Percentiles rank a stretch among this genome's conserved stretches.
Conservation (phyloP, 345 rosid genomes). For the Fremontodendron californicum region DNA sequence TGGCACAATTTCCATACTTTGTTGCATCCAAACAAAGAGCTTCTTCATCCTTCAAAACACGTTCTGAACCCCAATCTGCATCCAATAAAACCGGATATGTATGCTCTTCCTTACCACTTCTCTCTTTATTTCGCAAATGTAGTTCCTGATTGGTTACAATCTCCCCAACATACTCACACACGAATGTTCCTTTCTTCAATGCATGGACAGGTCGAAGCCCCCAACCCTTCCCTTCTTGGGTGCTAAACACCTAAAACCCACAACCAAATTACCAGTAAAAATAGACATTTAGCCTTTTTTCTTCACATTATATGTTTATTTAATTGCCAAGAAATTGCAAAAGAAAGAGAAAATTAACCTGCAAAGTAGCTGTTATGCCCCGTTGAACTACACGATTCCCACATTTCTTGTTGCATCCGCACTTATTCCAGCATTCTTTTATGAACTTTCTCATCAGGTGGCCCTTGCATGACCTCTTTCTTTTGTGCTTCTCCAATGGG, state of each 20-base stretch:
- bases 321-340: constrained; percentile 19
- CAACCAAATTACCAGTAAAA: constrained; percentile 13
- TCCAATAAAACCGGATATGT: constrained; percentile 56
- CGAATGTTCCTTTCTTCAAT: constrained; percentile 48
- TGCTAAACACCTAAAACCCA: constrained; percentile 40
- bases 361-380: constrained; percentile 33
- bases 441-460: constrained; percentile 20
- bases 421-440: constrained; percentile 45
- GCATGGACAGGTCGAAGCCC: constrained; percentile 39
- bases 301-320: no score
- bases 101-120: constrained; percentile 29
- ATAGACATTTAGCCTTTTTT: no score
- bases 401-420: constrained; percentile 35
- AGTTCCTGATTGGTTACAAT: constrained; percentile 52
- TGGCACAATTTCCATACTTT: constrained; percentile 45
- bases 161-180: constrained; percentile 61
- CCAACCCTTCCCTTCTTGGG: constrained; percentile 53
- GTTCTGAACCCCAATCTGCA: constrained; percentile 60
- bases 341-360: constrained; percentile 16
- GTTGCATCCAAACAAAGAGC: constrained; percentile 63
- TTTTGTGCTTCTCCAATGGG: not conserved
- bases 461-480: constrained; percentile 4
- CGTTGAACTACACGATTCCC: constrained; percentile 44
- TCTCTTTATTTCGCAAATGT: constrained; percentile 36
- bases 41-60: constrained; percentile 45